Conservation (phyloP, 192 early-diverging fungal genomes). For the Kickxella alabastrina region DNA sequence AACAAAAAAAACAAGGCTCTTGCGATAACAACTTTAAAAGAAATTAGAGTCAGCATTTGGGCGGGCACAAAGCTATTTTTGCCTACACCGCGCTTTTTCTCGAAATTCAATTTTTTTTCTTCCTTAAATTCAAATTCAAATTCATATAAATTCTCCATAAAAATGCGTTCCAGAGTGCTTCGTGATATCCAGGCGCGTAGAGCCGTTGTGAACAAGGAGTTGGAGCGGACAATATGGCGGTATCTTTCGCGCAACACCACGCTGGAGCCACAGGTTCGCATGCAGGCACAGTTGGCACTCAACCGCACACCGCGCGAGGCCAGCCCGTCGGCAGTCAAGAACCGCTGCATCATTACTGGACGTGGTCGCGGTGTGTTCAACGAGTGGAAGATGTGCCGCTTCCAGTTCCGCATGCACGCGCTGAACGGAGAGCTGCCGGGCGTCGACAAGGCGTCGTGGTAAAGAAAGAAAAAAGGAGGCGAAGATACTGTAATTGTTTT, state of each 20-base stretch:
- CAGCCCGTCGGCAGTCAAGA: constrained; percentile 61
- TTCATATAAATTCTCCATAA: constrained; percentile 2
- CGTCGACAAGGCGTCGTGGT: constrained; percentile 79
- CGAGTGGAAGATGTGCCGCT: constrained; percentile 70
- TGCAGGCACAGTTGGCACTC: constrained; percentile 71
- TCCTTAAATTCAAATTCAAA: not conserved
- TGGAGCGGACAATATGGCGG: constrained; percentile 70
- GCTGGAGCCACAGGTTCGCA: constrained; percentile 66
- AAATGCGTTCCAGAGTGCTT: constrained; percentile 52
- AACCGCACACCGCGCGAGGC: constrained; percentile 64
- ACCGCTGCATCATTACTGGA: constrained; percentile 72
- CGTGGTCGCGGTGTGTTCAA: constrained; percentile 72
- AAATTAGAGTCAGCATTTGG: too few species aligned
- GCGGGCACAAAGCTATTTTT: too few species aligned
- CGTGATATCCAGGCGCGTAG: constrained; percentile 70
- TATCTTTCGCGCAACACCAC: constrained; percentile 75
- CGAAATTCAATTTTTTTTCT: not conserved
- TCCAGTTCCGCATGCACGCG: constrained; percentile 77
- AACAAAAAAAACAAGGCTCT: too few species aligned
- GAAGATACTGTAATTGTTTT: constrained; percentile 8
- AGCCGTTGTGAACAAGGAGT: constrained; percentile 63
- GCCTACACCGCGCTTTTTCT: not conserved
- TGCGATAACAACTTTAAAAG: too few species aligned
- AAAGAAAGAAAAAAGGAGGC: constrained; percentile 12
- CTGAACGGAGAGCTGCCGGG: constrained; percentile 76